Percentiles rank a stretch among this genome's conserved stretches.
phyloP scores from a whole-genome alignment of 2,329 filamentous ascomycete species.

The Geoglossum cookeanum region DNA sequence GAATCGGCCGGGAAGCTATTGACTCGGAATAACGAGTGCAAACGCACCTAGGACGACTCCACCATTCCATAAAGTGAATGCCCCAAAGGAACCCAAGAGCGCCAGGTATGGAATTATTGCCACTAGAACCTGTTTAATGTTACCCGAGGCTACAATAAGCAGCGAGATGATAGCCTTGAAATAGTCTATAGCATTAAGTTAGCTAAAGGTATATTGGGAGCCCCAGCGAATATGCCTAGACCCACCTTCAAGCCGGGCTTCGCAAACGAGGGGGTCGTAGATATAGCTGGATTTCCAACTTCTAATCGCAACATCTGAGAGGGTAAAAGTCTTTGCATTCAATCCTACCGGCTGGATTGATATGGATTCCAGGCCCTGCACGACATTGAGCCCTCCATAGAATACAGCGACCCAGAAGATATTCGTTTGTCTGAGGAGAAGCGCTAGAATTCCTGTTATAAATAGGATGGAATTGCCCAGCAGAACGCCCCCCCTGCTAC shows the following conservation, averaged over 20 bases:
- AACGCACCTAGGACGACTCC: slow-evolving; percentile 67
- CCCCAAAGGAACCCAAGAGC: slow-evolving; percentile 46
- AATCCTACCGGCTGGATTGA: slow-evolving; percentile 1
- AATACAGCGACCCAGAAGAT: slow-evolving; percentile 85
- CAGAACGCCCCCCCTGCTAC: slow-evolving; percentile 7
- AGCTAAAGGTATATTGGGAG: not conserved
- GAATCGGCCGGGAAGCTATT: not conserved
- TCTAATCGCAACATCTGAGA: slow-evolving; percentile 15
- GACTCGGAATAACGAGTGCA: not conserved
- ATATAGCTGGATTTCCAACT: slow-evolving; percentile 24
- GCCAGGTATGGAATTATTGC: slow-evolving; percentile 33
- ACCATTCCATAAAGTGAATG: slow-evolving; percentile 72
- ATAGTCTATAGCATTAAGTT: slow-evolving; percentile 21
- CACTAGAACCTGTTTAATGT: slow-evolving; percentile 21
- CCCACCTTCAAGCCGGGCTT: slow-evolving; percentile 31
- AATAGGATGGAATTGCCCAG: slow-evolving; percentile 23
- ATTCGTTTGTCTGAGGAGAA: slow-evolving; percentile 83
- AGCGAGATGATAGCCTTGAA: slow-evolving; percentile 41
- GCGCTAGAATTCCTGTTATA: slow-evolving; percentile 40
- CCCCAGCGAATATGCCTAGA: not conserved
- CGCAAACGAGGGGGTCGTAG: slow-evolving; percentile 29
- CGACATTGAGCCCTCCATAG: slow-evolving; percentile 35
- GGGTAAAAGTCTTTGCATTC: not conserved
- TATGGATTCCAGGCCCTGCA: slow-evolving; percentile 19
- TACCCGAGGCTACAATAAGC: slow-evolving; percentile 32